Percentiles rank a stretch among this genome's conserved stretches.
Conservation (phyloP, 208 protist species). For the Crithidia expoeki region DNA sequence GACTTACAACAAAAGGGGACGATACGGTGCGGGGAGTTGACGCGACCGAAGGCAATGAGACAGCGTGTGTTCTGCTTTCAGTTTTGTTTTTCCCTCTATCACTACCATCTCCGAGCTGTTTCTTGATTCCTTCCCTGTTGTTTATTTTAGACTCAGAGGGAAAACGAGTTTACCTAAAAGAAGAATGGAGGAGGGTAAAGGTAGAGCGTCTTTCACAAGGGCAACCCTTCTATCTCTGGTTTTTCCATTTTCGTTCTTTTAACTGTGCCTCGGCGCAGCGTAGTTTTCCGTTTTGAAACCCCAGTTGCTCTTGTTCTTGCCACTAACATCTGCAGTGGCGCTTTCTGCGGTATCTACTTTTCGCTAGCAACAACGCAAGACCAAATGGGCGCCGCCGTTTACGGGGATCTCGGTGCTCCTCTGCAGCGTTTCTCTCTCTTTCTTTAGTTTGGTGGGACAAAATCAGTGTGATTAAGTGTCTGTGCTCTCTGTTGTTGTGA, state of each 20-base stretch:
- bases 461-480: neutral
- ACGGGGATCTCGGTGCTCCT: neutral
- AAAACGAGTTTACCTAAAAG: neutral
- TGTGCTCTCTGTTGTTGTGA: constrained; percentile 10
- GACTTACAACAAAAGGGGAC: neutral
- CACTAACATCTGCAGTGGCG: neutral
- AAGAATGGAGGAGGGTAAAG: neutral
- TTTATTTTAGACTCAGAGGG: neutral
- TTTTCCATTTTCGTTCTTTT: constrained; percentile 16
- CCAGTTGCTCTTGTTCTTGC: neutral
- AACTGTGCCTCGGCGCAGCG: neutral
- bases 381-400: neutral
- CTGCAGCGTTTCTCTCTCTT: neutral
- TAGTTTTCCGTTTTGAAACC: neutral
- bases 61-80: neutral
- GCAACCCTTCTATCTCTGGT: neutral
- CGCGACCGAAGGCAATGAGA: neutral
- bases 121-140: neutral
- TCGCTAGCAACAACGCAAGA: neutral
- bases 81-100: neutral
- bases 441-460: neutral
- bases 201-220: neutral
- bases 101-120: neutral
- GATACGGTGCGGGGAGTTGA: neutral
- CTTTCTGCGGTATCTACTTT: neutral